These are phyloP conservation scores for Fagus crenata DNA, from an alignment of 306 rosid genomes.

Conservation along the genomic window DNA sequence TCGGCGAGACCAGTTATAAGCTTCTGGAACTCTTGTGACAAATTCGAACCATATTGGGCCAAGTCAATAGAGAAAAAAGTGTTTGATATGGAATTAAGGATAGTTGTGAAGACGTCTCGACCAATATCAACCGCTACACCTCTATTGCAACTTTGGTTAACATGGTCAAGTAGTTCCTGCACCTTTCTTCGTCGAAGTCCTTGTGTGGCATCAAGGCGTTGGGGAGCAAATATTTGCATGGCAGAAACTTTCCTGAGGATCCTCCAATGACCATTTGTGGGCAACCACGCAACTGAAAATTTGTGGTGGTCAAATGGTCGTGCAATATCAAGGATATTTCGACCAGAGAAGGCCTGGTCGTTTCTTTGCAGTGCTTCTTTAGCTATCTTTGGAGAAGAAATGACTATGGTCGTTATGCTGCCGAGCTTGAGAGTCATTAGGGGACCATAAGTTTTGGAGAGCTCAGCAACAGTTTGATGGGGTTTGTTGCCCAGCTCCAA, in stretches of 20 bases:
- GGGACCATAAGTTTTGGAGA: too few species aligned
- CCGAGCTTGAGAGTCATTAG: too few species aligned
- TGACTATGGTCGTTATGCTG: too few species aligned
- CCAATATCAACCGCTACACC: conserved; percentile 38
- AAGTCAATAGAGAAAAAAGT: conserved; percentile 44
- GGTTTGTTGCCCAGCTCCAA: too few species aligned
- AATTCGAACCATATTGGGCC: conserved; percentile 33
- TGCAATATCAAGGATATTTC: conserved; percentile 27
- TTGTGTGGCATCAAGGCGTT: conserved; percentile 36
- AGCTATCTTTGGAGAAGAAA: too few species aligned
- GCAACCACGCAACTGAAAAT: conserved; percentile 29
- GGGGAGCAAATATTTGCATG: conserved; percentile 22
- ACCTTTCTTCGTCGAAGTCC: conserved; percentile 28
- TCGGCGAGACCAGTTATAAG: neutral
- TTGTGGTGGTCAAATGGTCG: conserved; percentile 19
- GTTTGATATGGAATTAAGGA: conserved; percentile 37
- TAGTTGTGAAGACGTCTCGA: conserved; percentile 28
- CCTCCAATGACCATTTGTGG: neutral
- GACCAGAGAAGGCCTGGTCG: conserved; percentile 33
- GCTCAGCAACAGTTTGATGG: too few species aligned
- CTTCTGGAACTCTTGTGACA: conserved; percentile 32
- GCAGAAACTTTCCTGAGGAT: conserved; percentile 24
- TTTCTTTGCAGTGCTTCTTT: conserved; percentile 17
- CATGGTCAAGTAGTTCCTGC: conserved; percentile 14
- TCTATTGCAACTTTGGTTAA: neutral